These are phyloP conservation scores for Venturia pyrina DNA, from an alignment of 2,329 filamentous ascomycete genomes.

Conservation along the genomic window DNA sequence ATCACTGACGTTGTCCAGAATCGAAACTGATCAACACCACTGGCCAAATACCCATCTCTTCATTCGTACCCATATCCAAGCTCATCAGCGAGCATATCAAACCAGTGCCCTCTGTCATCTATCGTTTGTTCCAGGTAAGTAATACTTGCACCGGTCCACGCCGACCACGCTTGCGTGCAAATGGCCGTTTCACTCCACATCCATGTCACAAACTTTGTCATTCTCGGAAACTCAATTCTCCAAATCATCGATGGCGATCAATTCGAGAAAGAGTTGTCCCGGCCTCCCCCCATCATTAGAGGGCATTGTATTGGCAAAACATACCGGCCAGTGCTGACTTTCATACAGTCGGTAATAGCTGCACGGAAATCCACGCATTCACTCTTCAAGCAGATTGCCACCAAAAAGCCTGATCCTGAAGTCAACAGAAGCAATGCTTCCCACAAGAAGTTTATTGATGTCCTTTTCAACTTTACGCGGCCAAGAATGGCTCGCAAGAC, in stretches of 20 bases:
- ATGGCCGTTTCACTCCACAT: too few relatives aligned
- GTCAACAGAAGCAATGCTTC: conserved; percentile 29
- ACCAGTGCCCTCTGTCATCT: conserved; percentile 26
- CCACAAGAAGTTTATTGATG: conserved; percentile 36
- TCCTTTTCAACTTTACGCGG: conserved; percentile 18
- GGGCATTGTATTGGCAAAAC: not conserved
- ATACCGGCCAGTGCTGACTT: not conserved
- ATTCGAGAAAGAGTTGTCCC: too few relatives aligned
- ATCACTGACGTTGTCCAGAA: conserved; percentile 8
- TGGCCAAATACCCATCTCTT: conserved; percentile 27
- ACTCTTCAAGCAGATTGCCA: conserved; percentile 25
- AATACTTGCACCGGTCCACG: too few relatives aligned
- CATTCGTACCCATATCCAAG: conserved; percentile 30
- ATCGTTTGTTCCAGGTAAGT: conserved; percentile 23
- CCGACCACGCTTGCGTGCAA: too few relatives aligned
- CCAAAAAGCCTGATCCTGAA: conserved; percentile 25
- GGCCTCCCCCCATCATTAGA: too few relatives aligned
- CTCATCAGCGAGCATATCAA: conserved; percentile 30
- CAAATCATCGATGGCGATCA: too few relatives aligned
- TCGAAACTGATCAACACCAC: conserved; percentile 26
- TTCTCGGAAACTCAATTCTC: too few relatives aligned
- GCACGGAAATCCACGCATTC: conserved; percentile 20
- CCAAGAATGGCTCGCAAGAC: conserved; percentile 12
- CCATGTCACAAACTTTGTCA: too few relatives aligned
- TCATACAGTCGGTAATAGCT: conserved; percentile 25